These are phyloP conservation scores for Botrytis elliptica DNA, from an alignment of 2,329 filamentous ascomycete species.

Conservation along the genomic window DNA sequence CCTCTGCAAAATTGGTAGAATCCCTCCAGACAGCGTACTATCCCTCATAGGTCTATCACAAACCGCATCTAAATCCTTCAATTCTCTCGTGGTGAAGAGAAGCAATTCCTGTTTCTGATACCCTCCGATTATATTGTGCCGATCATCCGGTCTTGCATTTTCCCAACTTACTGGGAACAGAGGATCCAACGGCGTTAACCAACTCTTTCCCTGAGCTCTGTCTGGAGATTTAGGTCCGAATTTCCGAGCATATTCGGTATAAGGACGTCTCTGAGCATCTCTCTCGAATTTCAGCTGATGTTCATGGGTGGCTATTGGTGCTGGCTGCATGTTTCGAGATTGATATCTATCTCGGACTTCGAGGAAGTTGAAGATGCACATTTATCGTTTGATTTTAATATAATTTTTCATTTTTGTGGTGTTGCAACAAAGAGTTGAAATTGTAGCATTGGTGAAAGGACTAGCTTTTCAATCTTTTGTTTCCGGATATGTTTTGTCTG, in stretches of 20 bases:
- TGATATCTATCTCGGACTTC: background rate
- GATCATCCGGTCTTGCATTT: background rate
- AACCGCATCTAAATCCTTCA: conserved; percentile 10
- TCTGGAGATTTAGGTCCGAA: background rate
- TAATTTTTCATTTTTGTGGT: background rate
- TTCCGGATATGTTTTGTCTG: background rate
- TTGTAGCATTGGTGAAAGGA: background rate
- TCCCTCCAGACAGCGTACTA: background rate
- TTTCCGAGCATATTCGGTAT: background rate
- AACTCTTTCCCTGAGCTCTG: background rate
- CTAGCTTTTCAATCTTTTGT: background rate
- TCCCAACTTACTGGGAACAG: background rate
- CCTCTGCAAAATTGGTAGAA: conserved; percentile 3
- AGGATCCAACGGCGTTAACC: conserved; percentile 10
- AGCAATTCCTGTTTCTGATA: background rate
- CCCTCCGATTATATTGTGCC: background rate
- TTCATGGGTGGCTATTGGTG: background rate
- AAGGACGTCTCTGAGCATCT: background rate
- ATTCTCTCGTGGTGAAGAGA: background rate
- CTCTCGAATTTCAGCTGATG: background rate
- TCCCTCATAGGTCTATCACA: background rate
- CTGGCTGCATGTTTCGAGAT: background rate
- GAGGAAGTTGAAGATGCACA: background rate
- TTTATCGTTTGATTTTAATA: background rate
- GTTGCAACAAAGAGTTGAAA: background rate